phyloP scores from a whole-genome alignment of 2,329 filamentous ascomycete genomes.

The Phaeosphaeriaceae sp. region DNA sequence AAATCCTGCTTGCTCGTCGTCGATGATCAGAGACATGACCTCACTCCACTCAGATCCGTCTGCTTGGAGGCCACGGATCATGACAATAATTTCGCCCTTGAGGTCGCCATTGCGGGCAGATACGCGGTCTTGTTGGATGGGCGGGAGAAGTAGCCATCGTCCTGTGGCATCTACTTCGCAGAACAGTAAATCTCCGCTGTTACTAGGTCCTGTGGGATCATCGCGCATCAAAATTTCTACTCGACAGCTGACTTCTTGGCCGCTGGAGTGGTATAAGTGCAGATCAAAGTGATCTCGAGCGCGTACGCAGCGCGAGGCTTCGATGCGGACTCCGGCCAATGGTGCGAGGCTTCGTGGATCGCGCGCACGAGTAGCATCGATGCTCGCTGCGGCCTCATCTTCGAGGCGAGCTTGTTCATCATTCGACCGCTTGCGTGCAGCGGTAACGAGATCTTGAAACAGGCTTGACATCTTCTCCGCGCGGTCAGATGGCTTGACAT shows the following conservation, averaged over 20 bases:
- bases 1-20: constrained; percentile 76
- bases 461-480: constrained; percentile 65
- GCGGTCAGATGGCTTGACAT: constrained; percentile 61
- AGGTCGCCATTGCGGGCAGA: constrained; percentile 80
- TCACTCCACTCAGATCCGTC: constrained; percentile 78
- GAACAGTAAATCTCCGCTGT: constrained; percentile 85
- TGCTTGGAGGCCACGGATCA: constrained; percentile 77
- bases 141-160: constrained; percentile 90
- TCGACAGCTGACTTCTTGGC: constrained; percentile 86
- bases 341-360: constrained; percentile 79
- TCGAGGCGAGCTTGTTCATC: constrained; percentile 76
- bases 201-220: constrained; percentile 69
- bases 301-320: constrained; percentile 80
- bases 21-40: constrained; percentile 76
- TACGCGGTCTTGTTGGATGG: constrained; percentile 73
- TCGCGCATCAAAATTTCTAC: constrained; percentile 88
- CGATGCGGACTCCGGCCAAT: constrained; percentile 73
- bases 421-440: constrained; percentile 75
- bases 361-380: constrained; percentile 80
- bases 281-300: constrained; percentile 91
- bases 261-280: constrained; percentile 84
- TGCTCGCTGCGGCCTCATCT: constrained; percentile 85
- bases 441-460: constrained; percentile 77
- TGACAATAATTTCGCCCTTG: constrained; percentile 79
- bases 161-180: constrained; percentile 83